These are phyloP conservation scores for Penicillium janthinellum DNA, from an alignment of 2,329 filamentous ascomycete genomes.

Conservation along the genomic window DNA sequence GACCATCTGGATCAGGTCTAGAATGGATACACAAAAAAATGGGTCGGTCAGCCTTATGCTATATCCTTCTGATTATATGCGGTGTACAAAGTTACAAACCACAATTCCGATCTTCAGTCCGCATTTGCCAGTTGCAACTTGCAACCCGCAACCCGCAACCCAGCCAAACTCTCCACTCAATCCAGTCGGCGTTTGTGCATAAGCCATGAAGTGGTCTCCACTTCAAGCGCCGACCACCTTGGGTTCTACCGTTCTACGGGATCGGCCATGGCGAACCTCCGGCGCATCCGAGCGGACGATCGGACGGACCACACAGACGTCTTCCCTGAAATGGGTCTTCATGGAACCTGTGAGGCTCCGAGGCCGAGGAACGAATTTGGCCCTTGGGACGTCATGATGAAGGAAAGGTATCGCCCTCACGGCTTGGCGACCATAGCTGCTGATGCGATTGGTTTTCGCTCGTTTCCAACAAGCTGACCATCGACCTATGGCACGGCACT, in stretches of 20 bases:
- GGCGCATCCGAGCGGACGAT: conserved; percentile 17
- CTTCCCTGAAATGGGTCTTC: neutral
- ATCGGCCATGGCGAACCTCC: conserved; percentile 20
- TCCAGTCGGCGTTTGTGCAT: neutral
- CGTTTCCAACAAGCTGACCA: neutral
- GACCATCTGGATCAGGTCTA: neutral
- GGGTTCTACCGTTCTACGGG: neutral
- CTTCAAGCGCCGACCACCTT: neutral
- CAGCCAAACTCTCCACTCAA: neutral
- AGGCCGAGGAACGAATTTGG: neutral
- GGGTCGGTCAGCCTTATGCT: conserved; percentile 29
- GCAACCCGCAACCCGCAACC: too few relatives aligned
- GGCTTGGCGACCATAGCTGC: neutral
- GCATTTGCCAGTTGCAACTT: neutral
- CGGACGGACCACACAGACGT: neutral
- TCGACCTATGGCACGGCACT: neutral
- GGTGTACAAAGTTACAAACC: too few relatives aligned
- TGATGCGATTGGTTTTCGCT: neutral
- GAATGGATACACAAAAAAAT: neutral
- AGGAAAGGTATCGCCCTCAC: neutral
- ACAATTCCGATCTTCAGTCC: neutral
- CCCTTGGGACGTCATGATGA: neutral
- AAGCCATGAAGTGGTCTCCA: neutral
- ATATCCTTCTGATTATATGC: neutral
- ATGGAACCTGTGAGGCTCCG: conserved; percentile 1